A percentile compares a stretch with the other conserved stretches of the same genome.
Conservation (phyloP, 2,329 filamentous ascomycete species). For the Apiospora kogelbergensis region DNA sequence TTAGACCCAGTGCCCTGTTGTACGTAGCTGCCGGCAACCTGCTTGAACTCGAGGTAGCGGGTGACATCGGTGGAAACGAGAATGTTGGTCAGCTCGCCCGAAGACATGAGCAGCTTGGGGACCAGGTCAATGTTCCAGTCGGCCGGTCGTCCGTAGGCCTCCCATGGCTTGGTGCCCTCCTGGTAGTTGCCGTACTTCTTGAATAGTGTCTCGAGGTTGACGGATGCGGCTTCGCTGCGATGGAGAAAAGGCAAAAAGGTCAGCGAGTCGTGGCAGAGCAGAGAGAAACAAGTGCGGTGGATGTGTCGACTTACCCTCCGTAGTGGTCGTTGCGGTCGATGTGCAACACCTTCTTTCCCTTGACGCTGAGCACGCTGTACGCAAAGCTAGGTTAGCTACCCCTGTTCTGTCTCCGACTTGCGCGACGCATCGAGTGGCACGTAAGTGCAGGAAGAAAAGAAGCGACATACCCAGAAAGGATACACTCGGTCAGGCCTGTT, state of each 20-base stretch:
- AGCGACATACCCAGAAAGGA: conserved; percentile 82
- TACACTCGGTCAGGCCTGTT: conserved; percentile 93
- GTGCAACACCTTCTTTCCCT: conserved; percentile 98
- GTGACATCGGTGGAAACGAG: conserved; percentile 93
- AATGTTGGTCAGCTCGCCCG: conserved; percentile 97
- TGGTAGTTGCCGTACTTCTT: conserved; percentile 89
- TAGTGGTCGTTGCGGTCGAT: conserved; percentile 99
- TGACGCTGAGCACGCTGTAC: conserved; percentile 86
- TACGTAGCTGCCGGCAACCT: conserved; percentile 94
- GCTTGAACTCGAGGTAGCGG: conserved; percentile 87
- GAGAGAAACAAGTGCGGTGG: conserved; percentile 14
- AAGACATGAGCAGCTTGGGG: conserved; percentile 97
- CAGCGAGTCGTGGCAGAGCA: conserved; percentile 19
- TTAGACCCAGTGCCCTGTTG: conserved; percentile 82
- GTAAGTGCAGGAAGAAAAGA: conserved; percentile 9
- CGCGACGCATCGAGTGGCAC: background rate
- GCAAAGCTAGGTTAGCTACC: conserved; percentile 13
- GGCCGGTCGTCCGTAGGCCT: conserved; percentile 93
- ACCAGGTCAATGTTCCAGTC: conserved; percentile 99
- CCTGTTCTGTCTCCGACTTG: background rate
- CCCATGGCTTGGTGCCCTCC: conserved; percentile 87
- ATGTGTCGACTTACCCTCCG: conserved; percentile 71
- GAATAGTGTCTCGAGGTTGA: conserved; percentile 97
- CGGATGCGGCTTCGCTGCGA: conserved; percentile 82
- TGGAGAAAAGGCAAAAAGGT: conserved; percentile 18